Evolutionary conservation across 2,329 filamentous ascomycete species (phyloP).

Genomic region (Penicillium sp.): DNA sequence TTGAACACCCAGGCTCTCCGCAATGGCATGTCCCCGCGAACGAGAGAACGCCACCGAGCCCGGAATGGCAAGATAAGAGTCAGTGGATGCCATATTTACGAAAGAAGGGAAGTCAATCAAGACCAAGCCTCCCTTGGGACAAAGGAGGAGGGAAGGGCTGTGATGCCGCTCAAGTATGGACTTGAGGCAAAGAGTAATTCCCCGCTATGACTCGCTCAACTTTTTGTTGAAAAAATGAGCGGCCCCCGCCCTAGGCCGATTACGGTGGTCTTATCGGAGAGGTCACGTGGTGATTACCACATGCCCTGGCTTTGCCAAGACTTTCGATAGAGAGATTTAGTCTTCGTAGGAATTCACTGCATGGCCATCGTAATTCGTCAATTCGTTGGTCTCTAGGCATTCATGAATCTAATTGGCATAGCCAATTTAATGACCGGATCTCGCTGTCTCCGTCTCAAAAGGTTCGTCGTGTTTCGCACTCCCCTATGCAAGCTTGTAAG

Average conservation of each 20-base stretch:
- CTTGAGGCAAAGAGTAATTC: slow-evolving; percentile 30
- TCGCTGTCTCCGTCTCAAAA: no score
- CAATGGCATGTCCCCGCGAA: slow-evolving; percentile 50
- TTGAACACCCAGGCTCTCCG: slow-evolving; percentile 46
- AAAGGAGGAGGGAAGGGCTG: slow-evolving; percentile 28
- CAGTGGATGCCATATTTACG: slow-evolving; percentile 40
- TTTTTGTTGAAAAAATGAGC: slow-evolving; percentile 29
- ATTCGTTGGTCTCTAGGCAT: no score
- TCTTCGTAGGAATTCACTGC: no score
- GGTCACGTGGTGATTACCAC: slow-evolving; percentile 27
- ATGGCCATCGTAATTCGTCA: no score
- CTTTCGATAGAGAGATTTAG: no score
- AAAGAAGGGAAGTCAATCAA: slow-evolving; percentile 11
- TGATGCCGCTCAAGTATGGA: slow-evolving; percentile 31
- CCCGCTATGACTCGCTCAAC: slow-evolving; percentile 31
- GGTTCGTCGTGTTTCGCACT: no score
- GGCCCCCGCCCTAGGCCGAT: slow-evolving; percentile 32
- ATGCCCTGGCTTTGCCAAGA: no score
- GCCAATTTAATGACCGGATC: no score
- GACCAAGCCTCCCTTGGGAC: slow-evolving; percentile 23
- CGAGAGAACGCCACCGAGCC: slow-evolving; percentile 51
- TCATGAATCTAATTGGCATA: no score
- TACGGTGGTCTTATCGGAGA: slow-evolving; percentile 26
- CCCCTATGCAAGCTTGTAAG: no score
- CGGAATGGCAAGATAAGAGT: slow-evolving; percentile 43